Conservation (phyloP, 169 alveolate genomes). For the Plasmodium fragile region DNA sequence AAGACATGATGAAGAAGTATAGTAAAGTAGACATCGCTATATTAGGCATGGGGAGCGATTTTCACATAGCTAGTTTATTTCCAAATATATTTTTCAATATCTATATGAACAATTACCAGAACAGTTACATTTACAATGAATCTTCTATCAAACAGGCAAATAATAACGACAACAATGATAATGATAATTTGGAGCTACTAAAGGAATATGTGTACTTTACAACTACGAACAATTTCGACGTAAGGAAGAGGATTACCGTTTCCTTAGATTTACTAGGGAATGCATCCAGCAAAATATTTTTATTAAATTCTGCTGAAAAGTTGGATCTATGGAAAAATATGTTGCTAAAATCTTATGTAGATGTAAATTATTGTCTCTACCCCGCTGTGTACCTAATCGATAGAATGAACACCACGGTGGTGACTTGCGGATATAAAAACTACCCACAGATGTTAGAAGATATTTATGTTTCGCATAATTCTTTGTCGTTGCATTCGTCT, state of each 20-base stretch:
- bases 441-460: constrained; percentile 47
- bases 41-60: constrained; percentile 74
- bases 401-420: constrained; percentile 30
- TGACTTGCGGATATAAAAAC: constrained; percentile 61
- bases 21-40: constrained; percentile 51
- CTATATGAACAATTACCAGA: constrained; percentile 62
- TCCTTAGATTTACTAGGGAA: constrained; percentile 74
- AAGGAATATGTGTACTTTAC: constrained; percentile 71
- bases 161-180: neutral
- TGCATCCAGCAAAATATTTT: constrained; percentile 78
- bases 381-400: constrained; percentile 64
- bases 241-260: constrained; percentile 80
- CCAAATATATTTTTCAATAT: constrained; percentile 46
- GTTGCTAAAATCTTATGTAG: constrained; percentile 38
- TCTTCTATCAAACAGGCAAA: neutral
- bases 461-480: constrained; percentile 56
- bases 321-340: constrained; percentile 78
- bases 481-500: constrained; percentile 25
- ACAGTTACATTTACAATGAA: constrained; percentile 52
- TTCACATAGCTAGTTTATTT: constrained; percentile 53
- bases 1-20: constrained; percentile 27
- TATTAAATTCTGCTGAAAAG: constrained; percentile 78
- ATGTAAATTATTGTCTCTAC: constrained; percentile 34
- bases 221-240: constrained; percentile 77
- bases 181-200: constrained; percentile 32